Percentiles rank a stretch among this genome's conserved stretches.
Evolutionary conservation across 495 filamentous ascomycete genomes (phyloP).

Genomic region (Amphirosellinia nigrospora): DNA sequence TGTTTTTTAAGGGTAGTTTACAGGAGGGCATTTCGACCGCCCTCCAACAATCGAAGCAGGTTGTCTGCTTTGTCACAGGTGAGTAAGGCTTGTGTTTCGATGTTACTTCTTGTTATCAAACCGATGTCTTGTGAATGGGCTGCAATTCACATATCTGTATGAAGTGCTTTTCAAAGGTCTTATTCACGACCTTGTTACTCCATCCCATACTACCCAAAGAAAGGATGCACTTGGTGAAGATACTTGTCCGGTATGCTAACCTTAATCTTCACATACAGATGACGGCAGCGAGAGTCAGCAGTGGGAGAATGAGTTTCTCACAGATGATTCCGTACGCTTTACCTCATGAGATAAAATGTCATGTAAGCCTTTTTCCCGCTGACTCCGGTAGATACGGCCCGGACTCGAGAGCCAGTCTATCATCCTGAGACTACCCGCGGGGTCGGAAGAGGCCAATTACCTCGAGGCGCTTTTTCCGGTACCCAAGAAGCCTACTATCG

Average conservation of each 20-base stretch:
- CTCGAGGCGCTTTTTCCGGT: constrained; percentile 82
- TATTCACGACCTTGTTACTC: not conserved
- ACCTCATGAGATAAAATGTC: not conserved
- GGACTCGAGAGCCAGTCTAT: constrained; percentile 66
- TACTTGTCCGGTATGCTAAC: constrained; percentile 26
- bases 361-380: constrained; percentile 12
- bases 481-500: constrained; percentile 71
- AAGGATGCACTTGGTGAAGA: not conserved
- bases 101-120: not conserved
- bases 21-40: constrained; percentile 80
- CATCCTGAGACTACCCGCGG: constrained; percentile 68
- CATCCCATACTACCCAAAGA: not conserved
- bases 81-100: not conserved
- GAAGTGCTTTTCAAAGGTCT: not conserved
- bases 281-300: constrained; percentile 64
- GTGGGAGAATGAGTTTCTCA: constrained; percentile 81
- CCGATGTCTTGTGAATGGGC: not conserved
- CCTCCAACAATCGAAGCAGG: constrained; percentile 61
- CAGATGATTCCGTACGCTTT: constrained; percentile 59
- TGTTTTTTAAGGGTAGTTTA: constrained; percentile 82
- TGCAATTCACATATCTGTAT: not conserved
- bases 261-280: constrained; percentile 50
- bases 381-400: constrained; percentile 44
- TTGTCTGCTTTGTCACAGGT: constrained; percentile 60
- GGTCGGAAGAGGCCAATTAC: constrained; percentile 79